Evolutionary conservation across 1,284 basidiomycete genomes (phyloP), one percentile per base, ranked within the genome.

Genomic region (Xerocomus amazonicus): DNA sequence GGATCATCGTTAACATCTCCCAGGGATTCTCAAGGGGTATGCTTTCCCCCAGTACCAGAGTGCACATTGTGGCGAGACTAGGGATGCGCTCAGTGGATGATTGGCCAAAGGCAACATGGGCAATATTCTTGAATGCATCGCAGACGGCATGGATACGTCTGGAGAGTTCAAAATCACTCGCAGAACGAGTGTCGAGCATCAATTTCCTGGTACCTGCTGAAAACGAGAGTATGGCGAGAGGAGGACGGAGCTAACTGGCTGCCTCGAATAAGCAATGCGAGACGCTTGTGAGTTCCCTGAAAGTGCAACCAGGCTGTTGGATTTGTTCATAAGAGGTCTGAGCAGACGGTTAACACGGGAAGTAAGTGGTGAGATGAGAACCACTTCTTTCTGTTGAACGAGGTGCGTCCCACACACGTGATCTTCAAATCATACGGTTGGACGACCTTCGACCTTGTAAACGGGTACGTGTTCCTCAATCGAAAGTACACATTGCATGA

Each of bases 281-380:
- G 58, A 47, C 17, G 53, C 41, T 23, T 2, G 19, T 23, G 19
- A 23, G 17, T 52, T 23, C 45, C 79, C 52, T 4, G 56, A 23
- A 32, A 67, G 56, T 13, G 70, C 68, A 10, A 42, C 63, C 16
- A 81, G 61, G 35, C 65, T 62, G 19, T 64, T 62, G 56, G 79
- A 82, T 63, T 78, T 79, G 53, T 69, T 75, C 40, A 77, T 74
- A 32, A 83, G 67, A 26, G 81, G 77, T 47, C 81, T 68, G 19
- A 23, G 19, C 19, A 23, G 19, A 23, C 23, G 83, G 62, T 74
- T 74, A 51, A 81, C 71, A 17, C 74, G 73, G n/a, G 75, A 69
- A 8, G 70, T 68, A 69, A 8, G 70, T 68, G 1, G 74, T 70
- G 38, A 77, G 65, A 29, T 69, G 62, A 35, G 36, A 42, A 45